Conservation (phyloP, 345 rosid species). For the Pugionium dolabratum region DNA sequence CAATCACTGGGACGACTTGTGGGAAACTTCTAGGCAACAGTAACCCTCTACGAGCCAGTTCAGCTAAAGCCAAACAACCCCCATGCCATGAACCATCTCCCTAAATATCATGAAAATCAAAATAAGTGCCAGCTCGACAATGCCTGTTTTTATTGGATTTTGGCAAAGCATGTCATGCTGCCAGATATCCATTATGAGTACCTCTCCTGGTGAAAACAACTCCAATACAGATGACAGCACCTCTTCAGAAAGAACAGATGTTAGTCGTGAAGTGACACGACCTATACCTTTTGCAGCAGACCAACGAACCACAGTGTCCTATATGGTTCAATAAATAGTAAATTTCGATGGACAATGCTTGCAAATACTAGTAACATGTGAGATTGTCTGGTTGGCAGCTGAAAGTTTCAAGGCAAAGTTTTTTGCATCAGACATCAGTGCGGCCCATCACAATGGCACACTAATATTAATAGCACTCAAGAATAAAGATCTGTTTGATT, state of each 20-base stretch:
- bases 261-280: slow-evolving; percentile 81
- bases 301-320: slow-evolving; percentile 99
- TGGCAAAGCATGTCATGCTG: slow-evolving; percentile 21
- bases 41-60: slow-evolving; percentile 92
- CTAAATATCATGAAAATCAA: slow-evolving; percentile 50
- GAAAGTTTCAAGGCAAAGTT: slow-evolving; percentile 14
- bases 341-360: slow-evolving; percentile 16
- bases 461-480: slow-evolving; percentile 9
- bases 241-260: slow-evolving; percentile 82
- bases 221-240: slow-evolving; percentile 84
- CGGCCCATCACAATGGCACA: slow-evolving; percentile 2
- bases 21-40: slow-evolving; percentile 89
- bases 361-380: slow-evolving; percentile 9
- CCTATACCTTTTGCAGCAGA: slow-evolving; percentile 99
- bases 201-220: slow-evolving; percentile 91
- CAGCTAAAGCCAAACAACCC: slow-evolving; percentile 95
- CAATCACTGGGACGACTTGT: slow-evolving; percentile 76
- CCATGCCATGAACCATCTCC: slow-evolving; percentile 99
- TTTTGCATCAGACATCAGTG: slow-evolving; percentile 1
- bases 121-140: slow-evolving; percentile 17
- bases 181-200: slow-evolving; percentile 37
- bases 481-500: neutral
- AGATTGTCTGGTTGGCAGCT: slow-evolving; percentile 26
- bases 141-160: slow-evolving; percentile 18
- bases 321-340: slow-evolving; percentile 31